Percentiles rank a stretch among this genome's conserved stretches.
These are phyloP conservation scores for Aegle marmelos DNA, from an alignment of 345 rosid species.

Conservation along the genomic window DNA sequence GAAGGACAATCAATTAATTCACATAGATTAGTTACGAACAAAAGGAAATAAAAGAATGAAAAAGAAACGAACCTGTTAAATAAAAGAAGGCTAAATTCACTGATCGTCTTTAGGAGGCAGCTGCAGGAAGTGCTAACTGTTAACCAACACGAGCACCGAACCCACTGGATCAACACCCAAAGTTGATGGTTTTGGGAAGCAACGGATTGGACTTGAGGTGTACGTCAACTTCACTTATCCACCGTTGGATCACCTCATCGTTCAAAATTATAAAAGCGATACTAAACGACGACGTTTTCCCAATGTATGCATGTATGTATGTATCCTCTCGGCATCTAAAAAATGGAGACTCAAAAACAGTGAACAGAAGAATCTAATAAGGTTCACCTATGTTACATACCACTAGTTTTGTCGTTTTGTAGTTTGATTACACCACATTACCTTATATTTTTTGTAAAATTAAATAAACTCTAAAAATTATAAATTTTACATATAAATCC, in stretches of 20 bases:
- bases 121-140: not conserved
- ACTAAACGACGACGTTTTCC: not conserved
- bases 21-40: no score
- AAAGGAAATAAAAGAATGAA: no score
- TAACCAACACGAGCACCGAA: not conserved
- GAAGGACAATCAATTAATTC: no score
- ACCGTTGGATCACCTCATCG: not conserved
- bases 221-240: not conserved
- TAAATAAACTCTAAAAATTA: no score
- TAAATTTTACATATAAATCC: no score
- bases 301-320: not conserved
- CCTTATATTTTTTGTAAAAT: no score
- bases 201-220: not conserved
- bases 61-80: constrained; percentile 1
- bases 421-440: no score
- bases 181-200: not conserved
- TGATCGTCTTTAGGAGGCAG: not conserved
- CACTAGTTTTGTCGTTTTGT: no score
- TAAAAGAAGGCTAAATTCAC: not conserved
- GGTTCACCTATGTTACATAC: no score
- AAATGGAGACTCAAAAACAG: not conserved
- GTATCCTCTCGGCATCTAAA: no score
- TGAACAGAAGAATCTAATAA: not conserved
- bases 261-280: not conserved
- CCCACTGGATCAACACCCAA: not conserved